Evolutionary conservation across 2,329 filamentous ascomycete species (phyloP), one percentile per base, ranked within the genome.

Genomic region (Cladosporium cucumerinum): DNA sequence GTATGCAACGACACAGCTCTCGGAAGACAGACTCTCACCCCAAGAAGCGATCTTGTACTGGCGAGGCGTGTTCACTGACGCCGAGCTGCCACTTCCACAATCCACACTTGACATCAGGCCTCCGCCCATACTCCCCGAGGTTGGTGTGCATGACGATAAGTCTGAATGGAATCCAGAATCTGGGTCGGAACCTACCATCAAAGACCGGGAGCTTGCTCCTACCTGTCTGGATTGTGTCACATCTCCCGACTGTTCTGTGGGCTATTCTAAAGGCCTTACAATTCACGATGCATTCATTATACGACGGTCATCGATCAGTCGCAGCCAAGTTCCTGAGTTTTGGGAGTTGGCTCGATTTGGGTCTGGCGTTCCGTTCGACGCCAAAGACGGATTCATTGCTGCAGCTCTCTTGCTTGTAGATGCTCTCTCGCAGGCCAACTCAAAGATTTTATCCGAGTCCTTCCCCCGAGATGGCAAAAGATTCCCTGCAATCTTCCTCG

Each of bases 401-500:
- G 70, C 76, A 5, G 73, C 72, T 0, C 48, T 79, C 16, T 65
- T 78, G 7, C 73, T 74, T 63, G 65, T 78, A 1, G 74, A 76
- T 58, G 67, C 69, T 4, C 67, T 66, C 10, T 70, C 71, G 10
- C 65, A 67, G 2, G 60, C 69, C 1, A 43, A 58, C 4, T 23
- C 67, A 8, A 67, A 72, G 21, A 60, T 78, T 1, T 57, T 79
- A 1, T 48, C 67, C 0, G 61, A 61, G 3, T 72, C 74, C 0
- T 79, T 76, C 43, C 70, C 71, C 16, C 69, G 71, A 1, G 2
- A 46, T 7, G 58, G 66, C 49, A 12, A 5, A 7, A 49, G 77
- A n/a, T 79, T 74, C 60, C 75, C 77, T 7, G 57, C 72, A 14
- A 16, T 78, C 0, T 76, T 73, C 57, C 73, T 79, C 10, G 75